These are phyloP conservation scores for Xylaria curta DNA, from an alignment of 495 filamentous ascomycete genomes.

Conservation along the genomic window DNA sequence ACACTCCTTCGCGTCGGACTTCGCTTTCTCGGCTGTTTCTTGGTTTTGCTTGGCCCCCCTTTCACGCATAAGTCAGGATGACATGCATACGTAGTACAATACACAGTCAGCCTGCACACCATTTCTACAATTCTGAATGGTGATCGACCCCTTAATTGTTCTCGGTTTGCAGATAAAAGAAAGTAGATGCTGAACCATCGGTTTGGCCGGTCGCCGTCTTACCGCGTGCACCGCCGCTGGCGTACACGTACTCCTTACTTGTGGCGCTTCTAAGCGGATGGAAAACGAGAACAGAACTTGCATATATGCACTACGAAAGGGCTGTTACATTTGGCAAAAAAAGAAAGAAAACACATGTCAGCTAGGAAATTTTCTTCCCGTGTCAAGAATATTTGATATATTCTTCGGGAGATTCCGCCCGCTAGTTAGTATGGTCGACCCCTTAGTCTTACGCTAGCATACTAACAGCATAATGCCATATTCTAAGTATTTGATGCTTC, in stretches of 20 bases:
- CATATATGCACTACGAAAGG: neutral
- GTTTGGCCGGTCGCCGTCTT: neutral
- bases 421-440: neutral
- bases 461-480: neutral
- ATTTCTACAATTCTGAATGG: neutral
- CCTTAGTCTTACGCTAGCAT: neutral
- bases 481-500: neutral
- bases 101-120: neutral
- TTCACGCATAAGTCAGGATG: neutral
- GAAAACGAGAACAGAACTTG: neutral
- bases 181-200: neutral
- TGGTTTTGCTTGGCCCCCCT: slow-evolving; percentile 11
- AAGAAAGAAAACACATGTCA: neutral
- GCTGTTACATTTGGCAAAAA: neutral
- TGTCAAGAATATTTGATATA: slow-evolving; percentile 3
- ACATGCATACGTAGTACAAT: neutral
- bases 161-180: neutral
- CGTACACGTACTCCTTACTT: neutral
- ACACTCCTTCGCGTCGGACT: neutral
- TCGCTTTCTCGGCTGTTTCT: neutral
- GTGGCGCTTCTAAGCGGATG: neutral
- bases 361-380: neutral
- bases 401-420: slow-evolving; percentile 1
- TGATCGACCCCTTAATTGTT: slow-evolving; percentile 13
- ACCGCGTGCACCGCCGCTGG: slow-evolving; percentile 1